These are phyloP conservation scores for Chytridiales sp. DNA, from an alignment of 371 early-diverging fungal species.

Conservation along the genomic window DNA sequence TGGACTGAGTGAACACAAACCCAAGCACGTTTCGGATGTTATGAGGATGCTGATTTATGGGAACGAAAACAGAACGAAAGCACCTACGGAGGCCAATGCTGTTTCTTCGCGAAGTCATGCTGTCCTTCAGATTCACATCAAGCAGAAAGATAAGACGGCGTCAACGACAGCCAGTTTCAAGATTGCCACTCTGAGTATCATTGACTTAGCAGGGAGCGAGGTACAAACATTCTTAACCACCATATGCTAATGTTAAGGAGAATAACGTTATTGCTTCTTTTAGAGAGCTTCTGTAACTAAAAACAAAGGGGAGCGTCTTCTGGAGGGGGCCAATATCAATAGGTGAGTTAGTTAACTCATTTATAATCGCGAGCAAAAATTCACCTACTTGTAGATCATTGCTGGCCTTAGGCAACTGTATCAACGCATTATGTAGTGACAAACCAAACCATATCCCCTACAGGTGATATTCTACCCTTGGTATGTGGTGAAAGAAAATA, in stretches of 20 bases:
- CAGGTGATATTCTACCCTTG: constrained; percentile 59
- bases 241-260: no score
- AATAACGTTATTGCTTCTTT: no score
- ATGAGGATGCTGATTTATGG: constrained; percentile 50
- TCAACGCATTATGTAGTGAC: constrained; percentile 76
- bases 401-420: constrained; percentile 88
- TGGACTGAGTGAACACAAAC: constrained; percentile 39
- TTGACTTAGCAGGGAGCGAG: constrained; percentile 45
- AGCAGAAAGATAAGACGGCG: not conserved
- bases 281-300: constrained; percentile 45
- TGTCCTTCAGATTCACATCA: constrained; percentile 69
- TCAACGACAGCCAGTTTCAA: not conserved
- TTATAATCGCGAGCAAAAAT: not conserved
- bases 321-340: constrained; percentile 90
- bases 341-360: constrained; percentile 16
- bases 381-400: constrained; percentile 47
- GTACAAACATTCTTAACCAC: no score
- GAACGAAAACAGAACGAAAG: constrained; percentile 62
- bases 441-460: constrained; percentile 40
- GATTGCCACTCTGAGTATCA: constrained; percentile 23
- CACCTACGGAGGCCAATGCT: constrained; percentile 76
- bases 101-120: constrained; percentile 87
- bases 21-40: constrained; percentile 33
- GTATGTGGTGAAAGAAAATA: not conserved
- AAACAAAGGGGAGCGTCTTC: constrained; percentile 67